Evolutionary conservation across 371 early-diverging fungal genomes (phyloP).

Genomic region (Mortierella sp.): DNA sequence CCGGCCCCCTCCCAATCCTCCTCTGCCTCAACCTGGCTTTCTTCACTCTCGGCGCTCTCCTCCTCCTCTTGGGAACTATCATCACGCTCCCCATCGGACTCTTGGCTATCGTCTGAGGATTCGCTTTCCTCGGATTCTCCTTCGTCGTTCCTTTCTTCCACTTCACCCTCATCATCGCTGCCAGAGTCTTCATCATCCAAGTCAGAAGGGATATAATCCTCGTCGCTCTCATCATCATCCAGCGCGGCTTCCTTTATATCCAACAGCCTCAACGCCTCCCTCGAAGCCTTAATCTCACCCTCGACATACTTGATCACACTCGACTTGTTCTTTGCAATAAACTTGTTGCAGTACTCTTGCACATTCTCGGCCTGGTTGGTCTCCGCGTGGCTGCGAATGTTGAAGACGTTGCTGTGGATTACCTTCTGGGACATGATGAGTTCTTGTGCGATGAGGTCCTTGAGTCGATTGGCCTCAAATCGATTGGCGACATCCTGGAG

Average conservation of each 20-base stretch:
- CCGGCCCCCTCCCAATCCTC: not conserved
- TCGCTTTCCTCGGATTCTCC: too few species aligned
- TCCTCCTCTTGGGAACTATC: not conserved
- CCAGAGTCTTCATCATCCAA: too few species aligned
- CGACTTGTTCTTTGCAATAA: constrained; percentile 2
- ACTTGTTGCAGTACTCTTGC: constrained; percentile 19
- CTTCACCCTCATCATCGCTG: not conserved
- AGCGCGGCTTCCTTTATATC: not conserved
- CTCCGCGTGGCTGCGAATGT: constrained; percentile 11
- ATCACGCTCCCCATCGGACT: not conserved
- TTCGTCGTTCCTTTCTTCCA: not conserved
- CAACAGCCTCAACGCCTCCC: not conserved
- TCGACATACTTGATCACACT: constrained; percentile 15
- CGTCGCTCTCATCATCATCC: not conserved
- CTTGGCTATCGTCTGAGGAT: not conserved
- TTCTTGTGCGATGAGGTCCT: constrained; percentile 21
- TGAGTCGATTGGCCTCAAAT: constrained; percentile 16
- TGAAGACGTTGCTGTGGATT: constrained; percentile 28
- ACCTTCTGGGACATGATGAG: not conserved
- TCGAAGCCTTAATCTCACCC: constrained; percentile 9
- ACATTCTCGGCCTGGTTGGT: constrained; percentile 4
- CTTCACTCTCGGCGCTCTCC: not conserved
- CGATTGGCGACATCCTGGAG: constrained; percentile 17
- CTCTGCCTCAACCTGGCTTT: not conserved
- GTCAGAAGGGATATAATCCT: too few species aligned